A percentile compares a stretch with the other conserved stretches of the same genome.
phyloP scores from a whole-genome alignment of 1,284 basidiomycete genomes.

The Leccinum solheimii region DNA sequence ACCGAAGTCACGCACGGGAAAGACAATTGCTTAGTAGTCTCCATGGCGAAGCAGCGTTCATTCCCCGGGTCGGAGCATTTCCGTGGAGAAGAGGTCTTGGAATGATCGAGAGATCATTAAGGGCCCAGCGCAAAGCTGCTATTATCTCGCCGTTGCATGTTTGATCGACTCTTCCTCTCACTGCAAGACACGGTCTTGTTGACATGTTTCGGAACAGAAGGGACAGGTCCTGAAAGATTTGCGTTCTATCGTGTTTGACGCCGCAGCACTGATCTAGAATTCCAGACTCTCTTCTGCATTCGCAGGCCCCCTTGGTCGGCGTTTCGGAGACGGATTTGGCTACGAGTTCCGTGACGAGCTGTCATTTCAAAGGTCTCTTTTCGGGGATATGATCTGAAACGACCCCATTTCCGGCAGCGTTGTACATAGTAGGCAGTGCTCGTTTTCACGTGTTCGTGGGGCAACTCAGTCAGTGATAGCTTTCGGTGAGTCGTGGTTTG shows the following conservation, averaged over 20 bases:
- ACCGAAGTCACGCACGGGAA: conserved; percentile 56
- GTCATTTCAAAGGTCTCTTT: conserved; percentile 65
- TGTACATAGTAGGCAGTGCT: conserved; percentile 12
- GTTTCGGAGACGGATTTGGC: conserved; percentile 78
- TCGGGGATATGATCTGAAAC: conserved; percentile 79
- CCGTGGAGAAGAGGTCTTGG: conserved; percentile 54
- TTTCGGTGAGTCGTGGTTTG: conserved; percentile 57
- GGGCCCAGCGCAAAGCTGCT: conserved; percentile 70
- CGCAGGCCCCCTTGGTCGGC: conserved; percentile 70
- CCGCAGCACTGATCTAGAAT: conserved; percentile 30
- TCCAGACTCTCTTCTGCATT: conserved; percentile 59
- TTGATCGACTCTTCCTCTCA: conserved; percentile 6
- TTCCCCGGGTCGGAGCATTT: conserved; percentile 60
- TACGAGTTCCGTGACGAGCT: conserved; percentile 82
- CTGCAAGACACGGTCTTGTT: conserved; percentile 1
- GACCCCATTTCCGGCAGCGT: conserved; percentile 32
- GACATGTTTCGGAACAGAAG: conserved; percentile 43
- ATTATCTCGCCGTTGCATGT: conserved; percentile 77
- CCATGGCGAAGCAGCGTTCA: conserved; percentile 38
- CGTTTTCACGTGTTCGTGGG: conserved; percentile 44
- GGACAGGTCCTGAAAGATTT: conserved; percentile 82
- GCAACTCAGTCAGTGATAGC: conserved; percentile 66
- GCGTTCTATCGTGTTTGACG: conserved; percentile 42
- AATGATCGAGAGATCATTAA: conserved; percentile 78
- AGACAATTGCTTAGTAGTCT: conserved; percentile 20